Evolutionary conservation across 106 monocot genomes (phyloP).

Genomic region (Chionographis japonica): DNA sequence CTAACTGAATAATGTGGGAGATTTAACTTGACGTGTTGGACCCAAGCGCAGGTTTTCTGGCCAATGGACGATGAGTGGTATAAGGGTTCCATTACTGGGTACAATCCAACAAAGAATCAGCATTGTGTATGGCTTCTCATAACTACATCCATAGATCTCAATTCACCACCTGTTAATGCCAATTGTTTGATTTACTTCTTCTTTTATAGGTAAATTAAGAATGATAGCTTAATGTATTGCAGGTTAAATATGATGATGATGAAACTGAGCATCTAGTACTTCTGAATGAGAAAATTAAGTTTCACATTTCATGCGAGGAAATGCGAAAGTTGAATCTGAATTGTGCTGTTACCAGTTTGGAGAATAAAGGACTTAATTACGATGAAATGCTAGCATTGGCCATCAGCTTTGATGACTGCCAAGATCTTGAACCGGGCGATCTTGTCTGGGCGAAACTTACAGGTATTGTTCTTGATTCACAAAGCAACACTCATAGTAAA

Average conservation of each 20-base stretch:
- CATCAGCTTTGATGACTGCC: constrained; percentile 57
- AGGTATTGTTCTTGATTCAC: constrained; percentile 34
- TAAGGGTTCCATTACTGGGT: constrained; percentile 53
- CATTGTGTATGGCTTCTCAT: constrained; percentile 49
- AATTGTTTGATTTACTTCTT: too few relatives aligned
- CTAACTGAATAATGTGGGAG: not conserved
- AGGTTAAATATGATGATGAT: constrained; percentile 85
- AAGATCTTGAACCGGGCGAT: constrained; percentile 72
- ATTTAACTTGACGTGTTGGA: not conserved
- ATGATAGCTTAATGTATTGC: constrained; percentile 3
- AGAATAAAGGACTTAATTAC: constrained; percentile 48
- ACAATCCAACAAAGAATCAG: constrained; percentile 34
- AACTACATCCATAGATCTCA: not conserved
- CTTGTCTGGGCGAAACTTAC: constrained; percentile 95
- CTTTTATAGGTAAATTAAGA: too few relatives aligned
- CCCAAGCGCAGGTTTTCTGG: constrained; percentile 82
- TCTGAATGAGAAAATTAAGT: constrained; percentile 64
- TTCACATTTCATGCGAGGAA: constrained; percentile 58
- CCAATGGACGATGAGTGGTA: constrained; percentile 94
- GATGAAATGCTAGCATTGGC: constrained; percentile 89
- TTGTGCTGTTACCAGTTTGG: constrained; percentile 24
- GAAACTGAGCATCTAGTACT: constrained; percentile 64
- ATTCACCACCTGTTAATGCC: too few relatives aligned
- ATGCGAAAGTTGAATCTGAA: constrained; percentile 62
- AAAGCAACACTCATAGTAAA: not conserved